These are phyloP conservation scores for Fusarium sp. DNA, from an alignment of 2,329 filamentous ascomycete genomes.

Conservation along the genomic window DNA sequence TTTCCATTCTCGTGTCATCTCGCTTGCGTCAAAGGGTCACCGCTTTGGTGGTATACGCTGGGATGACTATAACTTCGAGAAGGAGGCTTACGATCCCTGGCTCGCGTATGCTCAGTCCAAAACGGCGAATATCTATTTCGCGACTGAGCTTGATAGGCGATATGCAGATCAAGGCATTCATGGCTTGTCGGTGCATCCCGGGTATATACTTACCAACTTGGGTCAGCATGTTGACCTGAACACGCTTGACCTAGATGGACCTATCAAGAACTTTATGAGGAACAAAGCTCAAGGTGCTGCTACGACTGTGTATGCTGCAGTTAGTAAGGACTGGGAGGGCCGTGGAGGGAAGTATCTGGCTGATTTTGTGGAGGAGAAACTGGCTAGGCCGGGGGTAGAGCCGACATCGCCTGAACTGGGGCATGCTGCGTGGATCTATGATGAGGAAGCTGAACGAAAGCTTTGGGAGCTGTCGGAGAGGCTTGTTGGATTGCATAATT, in stretches of 20 bases:
- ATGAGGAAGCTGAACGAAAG: not conserved
- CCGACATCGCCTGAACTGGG: not conserved
- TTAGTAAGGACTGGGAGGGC: constrained; percentile 6
- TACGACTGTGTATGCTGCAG: not conserved
- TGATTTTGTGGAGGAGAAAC: not conserved
- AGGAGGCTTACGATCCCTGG: constrained; percentile 21
- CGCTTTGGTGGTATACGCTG: constrained; percentile 3
- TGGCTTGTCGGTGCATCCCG: constrained; percentile 25
- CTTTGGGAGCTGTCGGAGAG: not conserved
- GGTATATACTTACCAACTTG: constrained; percentile 2
- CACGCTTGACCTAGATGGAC: not conserved
- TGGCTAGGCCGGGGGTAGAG: fast-evolving
- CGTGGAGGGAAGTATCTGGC: constrained; percentile 5
- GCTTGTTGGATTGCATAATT: not conserved
- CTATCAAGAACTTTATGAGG: not conserved
- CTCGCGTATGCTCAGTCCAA: constrained; percentile 32
- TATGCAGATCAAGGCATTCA: constrained; percentile 17
- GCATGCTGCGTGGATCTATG: constrained; percentile 1
- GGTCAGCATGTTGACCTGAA: not conserved
- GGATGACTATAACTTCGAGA: constrained; percentile 27
- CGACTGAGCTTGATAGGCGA: constrained; percentile 21
- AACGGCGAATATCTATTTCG: constrained; percentile 35
- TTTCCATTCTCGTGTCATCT: constrained; percentile 58
- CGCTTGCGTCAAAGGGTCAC: constrained; percentile 56
- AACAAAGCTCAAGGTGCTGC: not conserved